Percentiles rank a stretch among this genome's conserved stretches.
Evolutionary conservation across 2,329 filamentous ascomycete genomes (phyloP).

Genomic region (Daldinia eschscholtzii): DNA sequence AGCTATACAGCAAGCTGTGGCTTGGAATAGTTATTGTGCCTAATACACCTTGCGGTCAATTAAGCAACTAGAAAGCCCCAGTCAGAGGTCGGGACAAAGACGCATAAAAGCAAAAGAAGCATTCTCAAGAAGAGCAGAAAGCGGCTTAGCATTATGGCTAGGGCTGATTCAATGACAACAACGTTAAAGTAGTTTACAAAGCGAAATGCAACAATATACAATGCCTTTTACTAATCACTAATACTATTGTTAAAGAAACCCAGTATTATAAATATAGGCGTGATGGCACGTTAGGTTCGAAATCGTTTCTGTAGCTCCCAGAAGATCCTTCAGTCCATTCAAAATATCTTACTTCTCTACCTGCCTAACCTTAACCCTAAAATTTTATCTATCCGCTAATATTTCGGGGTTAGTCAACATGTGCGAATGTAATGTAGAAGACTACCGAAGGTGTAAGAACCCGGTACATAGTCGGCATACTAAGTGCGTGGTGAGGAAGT

Average conservation of each 20-base stretch:
- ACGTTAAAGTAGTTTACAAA: neutral
- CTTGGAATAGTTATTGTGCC: too few species aligned
- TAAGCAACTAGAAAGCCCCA: neutral
- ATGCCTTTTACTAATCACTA: neutral
- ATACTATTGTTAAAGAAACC: neutral
- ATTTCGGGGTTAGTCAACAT: conserved; percentile 28
- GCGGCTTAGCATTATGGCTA: neutral
- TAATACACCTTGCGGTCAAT: neutral
- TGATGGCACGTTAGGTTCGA: neutral
- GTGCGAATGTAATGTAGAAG: conserved; percentile 31
- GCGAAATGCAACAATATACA: neutral
- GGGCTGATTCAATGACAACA: neutral
- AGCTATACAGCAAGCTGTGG: too few species aligned
- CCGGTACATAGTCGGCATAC: conserved; percentile 3
- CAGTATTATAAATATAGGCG: neutral
- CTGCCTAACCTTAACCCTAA: neutral
- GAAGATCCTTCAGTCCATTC: neutral
- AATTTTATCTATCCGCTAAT: too few species aligned
- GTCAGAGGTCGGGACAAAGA: neutral
- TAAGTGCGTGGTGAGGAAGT: conserved; percentile 32
- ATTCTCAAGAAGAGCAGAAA: neutral
- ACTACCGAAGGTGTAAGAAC: conserved; percentile 24
- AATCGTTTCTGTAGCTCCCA: neutral
- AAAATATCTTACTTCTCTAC: neutral
- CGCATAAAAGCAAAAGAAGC: neutral